A percentile compares a stretch with the other conserved stretches of the same genome.
phyloP scores from a whole-genome alignment of 495 filamentous ascomycete species.

The Podospora didyma region DNA sequence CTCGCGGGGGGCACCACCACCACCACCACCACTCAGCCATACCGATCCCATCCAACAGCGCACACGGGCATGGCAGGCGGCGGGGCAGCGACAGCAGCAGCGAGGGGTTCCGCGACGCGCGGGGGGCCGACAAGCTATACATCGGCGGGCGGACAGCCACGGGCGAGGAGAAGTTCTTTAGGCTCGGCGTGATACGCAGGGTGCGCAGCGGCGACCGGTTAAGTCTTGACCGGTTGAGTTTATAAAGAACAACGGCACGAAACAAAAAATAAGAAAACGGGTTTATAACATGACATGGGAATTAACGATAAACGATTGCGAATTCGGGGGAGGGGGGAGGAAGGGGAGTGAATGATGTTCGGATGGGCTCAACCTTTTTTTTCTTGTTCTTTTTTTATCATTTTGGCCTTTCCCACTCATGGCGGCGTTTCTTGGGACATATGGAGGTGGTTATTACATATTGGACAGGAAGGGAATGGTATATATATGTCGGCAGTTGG shows the following conservation, averaged over 20 bases:
- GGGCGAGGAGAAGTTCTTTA: conserved; percentile 86
- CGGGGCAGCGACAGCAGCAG: conserved; percentile 76
- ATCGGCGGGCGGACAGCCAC: conserved; percentile 80
- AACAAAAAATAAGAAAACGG: neutral
- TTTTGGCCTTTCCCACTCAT: too few species aligned
- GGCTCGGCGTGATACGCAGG: conserved; percentile 54
- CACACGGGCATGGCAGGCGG: conserved; percentile 38
- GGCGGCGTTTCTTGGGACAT: too few species aligned
- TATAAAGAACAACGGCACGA: conserved; percentile 30
- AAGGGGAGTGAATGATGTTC: too few species aligned
- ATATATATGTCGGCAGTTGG: too few species aligned
- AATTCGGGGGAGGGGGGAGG: too few species aligned
- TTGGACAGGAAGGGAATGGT: too few species aligned
- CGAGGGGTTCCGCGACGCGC: conserved; percentile 72
- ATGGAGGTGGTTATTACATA: too few species aligned
- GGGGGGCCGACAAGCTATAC: conserved; percentile 77
- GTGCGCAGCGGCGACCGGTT: conserved; percentile 52
- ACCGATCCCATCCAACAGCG: conserved; percentile 31
- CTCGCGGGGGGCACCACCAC: conserved; percentile 34
- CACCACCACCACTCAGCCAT: conserved; percentile 32
- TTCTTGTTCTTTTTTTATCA: too few species aligned
- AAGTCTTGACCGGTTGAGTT: conserved; percentile 53
- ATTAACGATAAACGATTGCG: too few species aligned
- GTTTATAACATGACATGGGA: too few species aligned
- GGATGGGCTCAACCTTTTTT: too few species aligned